Base-by-base conservation (phyloP, 331 rosid species). In the Pyracantha coccinea region DNA sequence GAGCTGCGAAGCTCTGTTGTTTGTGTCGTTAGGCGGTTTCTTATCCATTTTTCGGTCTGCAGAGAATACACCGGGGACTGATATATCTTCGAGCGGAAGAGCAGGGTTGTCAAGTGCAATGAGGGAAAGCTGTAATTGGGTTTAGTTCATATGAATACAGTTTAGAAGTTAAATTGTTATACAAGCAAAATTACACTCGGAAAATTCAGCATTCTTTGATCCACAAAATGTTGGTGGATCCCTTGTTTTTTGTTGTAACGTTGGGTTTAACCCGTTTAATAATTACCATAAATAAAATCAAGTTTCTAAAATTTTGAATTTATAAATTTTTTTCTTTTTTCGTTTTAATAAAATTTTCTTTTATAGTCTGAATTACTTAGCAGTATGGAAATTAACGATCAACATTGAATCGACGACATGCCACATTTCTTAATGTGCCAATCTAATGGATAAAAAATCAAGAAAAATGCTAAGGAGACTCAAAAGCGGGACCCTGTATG, bases 61-160 rank as follows among this genome's bases (percentile, higher is more conserved):
- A 95, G 99, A 95, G 99, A 86, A 89, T 95, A 71, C 86, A 68
- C 65, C 89, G 93, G 13, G 97, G 97, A 66, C 78, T 90, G 71
- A 76, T 84, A 73, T 90, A 75, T 79, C 97, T 92, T 54, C 74
- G 75, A 75, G 86, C 87, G 25, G 92, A 90, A 70, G 98, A 83
- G 75, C 93, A 86, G 74, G 78, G 92, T 54, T 90, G 97, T 85
- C 89, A 88, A 71, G 79, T 86, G 76, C 97, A 91, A 75, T 92
- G 83, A 85, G 19, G 71, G 50, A 61, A 72, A 78, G 29, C 61
- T 62, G 76, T 65, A 62, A 64, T 15, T 24, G 70, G 28, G 73
- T 72, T 23, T 38, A 73, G 27, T 68, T 65, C 72, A 33, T 66
- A 75, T 82, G 60, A 41, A 76, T 76, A 72, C 75, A 78, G 68